These are phyloP conservation scores for Neolentinus lepideus DNA, from an alignment of 1,284 basidiomycete species.

Conservation along the genomic window DNA sequence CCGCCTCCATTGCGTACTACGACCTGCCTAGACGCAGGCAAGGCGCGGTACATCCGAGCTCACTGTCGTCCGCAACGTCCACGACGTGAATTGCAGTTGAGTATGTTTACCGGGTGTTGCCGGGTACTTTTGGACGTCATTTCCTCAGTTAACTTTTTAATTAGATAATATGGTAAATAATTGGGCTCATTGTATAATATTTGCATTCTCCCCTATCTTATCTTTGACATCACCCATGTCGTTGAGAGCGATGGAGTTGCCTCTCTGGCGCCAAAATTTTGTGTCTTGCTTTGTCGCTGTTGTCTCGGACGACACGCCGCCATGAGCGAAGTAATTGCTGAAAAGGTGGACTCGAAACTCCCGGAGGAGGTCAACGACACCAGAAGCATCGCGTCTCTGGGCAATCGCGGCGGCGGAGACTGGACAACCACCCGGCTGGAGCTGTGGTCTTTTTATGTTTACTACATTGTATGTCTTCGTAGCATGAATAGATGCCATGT, in stretches of 20 bases:
- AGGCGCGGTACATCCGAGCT: slow-evolving; percentile 49
- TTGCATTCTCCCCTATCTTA: no score
- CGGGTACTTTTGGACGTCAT: background rate
- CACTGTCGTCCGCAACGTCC: slow-evolving; percentile 17
- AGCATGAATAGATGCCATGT: background rate
- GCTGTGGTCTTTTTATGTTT: slow-evolving; percentile 68
- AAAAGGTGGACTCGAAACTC: background rate
- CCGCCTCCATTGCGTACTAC: slow-evolving; percentile 37
- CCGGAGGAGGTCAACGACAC: background rate
- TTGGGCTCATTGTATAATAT: background rate
- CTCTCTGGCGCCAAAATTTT: background rate
- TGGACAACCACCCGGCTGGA: slow-evolving; percentile 23
- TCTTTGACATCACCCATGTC: background rate
- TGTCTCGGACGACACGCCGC: background rate
- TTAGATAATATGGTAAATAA: background rate
- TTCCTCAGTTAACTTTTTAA: background rate
- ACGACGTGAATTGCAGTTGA: slow-evolving; percentile 10
- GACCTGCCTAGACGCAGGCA: slow-evolving; percentile 45
- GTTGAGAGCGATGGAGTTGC: background rate
- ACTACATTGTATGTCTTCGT: slow-evolving; percentile 42
- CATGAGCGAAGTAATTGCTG: background rate
- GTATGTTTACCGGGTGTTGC: background rate
- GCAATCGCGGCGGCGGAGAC: background rate
- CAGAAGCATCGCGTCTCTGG: background rate
- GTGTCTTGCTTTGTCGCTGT: background rate